Percentiles rank a stretch among this genome's conserved stretches.
These are phyloP conservation scores for Symbiodinium natans DNA, from an alignment of 73 alveolate genomes.

Conservation along the genomic window DNA sequence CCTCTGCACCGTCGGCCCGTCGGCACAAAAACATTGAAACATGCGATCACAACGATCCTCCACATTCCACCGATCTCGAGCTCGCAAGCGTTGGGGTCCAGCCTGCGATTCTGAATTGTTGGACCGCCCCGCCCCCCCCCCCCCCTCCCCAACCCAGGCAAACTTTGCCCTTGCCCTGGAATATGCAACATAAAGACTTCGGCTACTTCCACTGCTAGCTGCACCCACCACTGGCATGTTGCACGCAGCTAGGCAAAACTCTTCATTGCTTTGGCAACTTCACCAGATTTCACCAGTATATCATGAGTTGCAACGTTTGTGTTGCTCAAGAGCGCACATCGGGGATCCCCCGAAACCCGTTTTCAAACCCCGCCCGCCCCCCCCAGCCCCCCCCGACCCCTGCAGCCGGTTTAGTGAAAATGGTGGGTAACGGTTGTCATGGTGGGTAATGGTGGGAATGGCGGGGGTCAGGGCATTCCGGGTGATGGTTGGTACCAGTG, in stretches of 20 bases:
- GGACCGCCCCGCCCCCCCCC: slow-evolving; percentile 40
- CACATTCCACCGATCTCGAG: slow-evolving; percentile 75
- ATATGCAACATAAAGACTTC: neutral
- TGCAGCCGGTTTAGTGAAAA: too few relatives aligned
- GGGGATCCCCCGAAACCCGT: too few relatives aligned
- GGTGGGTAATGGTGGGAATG: too few relatives aligned
- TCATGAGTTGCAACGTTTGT: neutral
- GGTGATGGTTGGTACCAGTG: too few relatives aligned
- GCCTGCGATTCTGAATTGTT: neutral
- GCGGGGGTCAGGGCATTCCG: too few relatives aligned
- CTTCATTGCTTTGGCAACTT: neutral
- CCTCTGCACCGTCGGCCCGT: neutral
- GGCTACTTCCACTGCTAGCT: neutral
- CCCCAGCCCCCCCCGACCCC: too few relatives aligned
- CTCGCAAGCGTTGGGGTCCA: slow-evolving; percentile 59
- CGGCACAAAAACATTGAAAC: neutral
- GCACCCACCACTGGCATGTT: too few relatives aligned
- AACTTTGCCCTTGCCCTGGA: neutral
- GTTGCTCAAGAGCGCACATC: neutral
- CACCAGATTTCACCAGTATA: too few relatives aligned
- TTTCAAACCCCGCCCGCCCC: too few relatives aligned
- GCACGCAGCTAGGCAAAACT: neutral
- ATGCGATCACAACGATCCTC: neutral
- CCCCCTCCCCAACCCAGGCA: neutral
- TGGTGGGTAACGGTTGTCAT: too few relatives aligned